Evolutionary conservation across 306 rosid genomes (phyloP), one percentile per base, ranked within the genome.

Genomic region (Delonix regia): DNA sequence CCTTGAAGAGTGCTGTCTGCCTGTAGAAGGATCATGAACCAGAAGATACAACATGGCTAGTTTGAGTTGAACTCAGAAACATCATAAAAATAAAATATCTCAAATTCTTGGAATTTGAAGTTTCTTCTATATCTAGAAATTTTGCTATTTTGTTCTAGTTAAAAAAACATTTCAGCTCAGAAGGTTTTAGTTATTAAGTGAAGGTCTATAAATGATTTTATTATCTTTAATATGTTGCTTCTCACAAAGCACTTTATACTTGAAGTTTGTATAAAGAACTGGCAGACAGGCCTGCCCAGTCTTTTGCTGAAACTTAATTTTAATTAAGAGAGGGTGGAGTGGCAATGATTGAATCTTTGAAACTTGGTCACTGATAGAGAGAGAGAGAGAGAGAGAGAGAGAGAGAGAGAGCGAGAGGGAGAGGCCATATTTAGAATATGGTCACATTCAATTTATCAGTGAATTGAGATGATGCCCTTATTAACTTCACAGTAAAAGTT

Each of bases 1-100:
- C 81, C 75, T 84, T 65, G 51, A 94, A 94, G 65, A 55, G 68
- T 82, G 79, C 41, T 82, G 82, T 85, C 78, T 85, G 88, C 87
- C 98, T 92, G 52, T 55, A 60, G 49, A 71, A 61, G 59, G n/a
- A 75, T 48, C 61, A 59, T 33, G 66, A 80, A 21, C 65, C 56
- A 82, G 63, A 61, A 11, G 21, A 78, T 24, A 48, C 44, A 74
- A 47, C 8, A 71, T 16, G 28, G 51, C 42, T 28, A 49, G n/a
- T 45, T 69, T 44, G 41, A 38, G 28, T 69, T 52, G 72, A 14
- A 86, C 59, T 64, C 55, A 39, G n/a, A 62, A 25, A 42, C 53
- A 47, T 48, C 18, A 41, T 18, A 63, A 12, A 22, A 71, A 74
- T 57, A 44, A 27, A 22, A 16, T 24, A 71, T 73, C 65, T 73